A percentile compares a stretch with the other conserved stretches of the same genome.
Evolutionary conservation across 2,329 filamentous ascomycete species (phyloP).

Genomic region (Penicillium hordei): DNA sequence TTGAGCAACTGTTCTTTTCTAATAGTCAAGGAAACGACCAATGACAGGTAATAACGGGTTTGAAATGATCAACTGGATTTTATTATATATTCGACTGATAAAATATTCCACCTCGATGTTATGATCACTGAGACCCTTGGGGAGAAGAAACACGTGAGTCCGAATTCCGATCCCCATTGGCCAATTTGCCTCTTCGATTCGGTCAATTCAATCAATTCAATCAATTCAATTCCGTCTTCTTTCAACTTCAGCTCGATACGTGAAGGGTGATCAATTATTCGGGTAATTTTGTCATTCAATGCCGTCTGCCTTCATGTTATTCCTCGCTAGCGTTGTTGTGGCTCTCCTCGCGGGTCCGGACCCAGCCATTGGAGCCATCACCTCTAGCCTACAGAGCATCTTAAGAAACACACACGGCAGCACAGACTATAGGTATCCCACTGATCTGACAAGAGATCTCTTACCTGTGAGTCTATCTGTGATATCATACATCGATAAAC

Average conservation of each 20-base stretch:
- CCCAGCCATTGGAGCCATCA: constrained; percentile 33
- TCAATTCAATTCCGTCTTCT: not conserved
- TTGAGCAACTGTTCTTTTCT: not conserved
- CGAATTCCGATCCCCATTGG: constrained; percentile 3
- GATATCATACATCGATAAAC: not conserved
- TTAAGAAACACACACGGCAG: constrained; percentile 55
- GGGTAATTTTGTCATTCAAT: not conserved
- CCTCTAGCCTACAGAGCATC: constrained; percentile 55
- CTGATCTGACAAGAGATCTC: constrained; percentile 60
- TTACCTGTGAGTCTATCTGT: constrained; percentile 48
- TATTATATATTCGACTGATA: not conserved
- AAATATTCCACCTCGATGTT: not conserved
- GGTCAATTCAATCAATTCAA: not conserved
- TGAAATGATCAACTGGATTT: not conserved
- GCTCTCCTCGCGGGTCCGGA: constrained; percentile 26
- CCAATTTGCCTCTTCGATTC: not conserved
- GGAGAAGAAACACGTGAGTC: constrained; percentile 13
- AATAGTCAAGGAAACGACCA: not conserved
- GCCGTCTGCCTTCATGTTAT: constrained; percentile 13
- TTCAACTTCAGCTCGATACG: not conserved
- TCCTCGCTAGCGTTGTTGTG: constrained; percentile 23
- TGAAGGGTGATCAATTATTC: not conserved
- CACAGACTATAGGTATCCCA: constrained; percentile 59
- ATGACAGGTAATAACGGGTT: too few species aligned
- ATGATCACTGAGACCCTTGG: not conserved